Evolutionary conservation across 78 protist species (phyloP).

Genomic region (Cyanophora paradoxa): DNA sequence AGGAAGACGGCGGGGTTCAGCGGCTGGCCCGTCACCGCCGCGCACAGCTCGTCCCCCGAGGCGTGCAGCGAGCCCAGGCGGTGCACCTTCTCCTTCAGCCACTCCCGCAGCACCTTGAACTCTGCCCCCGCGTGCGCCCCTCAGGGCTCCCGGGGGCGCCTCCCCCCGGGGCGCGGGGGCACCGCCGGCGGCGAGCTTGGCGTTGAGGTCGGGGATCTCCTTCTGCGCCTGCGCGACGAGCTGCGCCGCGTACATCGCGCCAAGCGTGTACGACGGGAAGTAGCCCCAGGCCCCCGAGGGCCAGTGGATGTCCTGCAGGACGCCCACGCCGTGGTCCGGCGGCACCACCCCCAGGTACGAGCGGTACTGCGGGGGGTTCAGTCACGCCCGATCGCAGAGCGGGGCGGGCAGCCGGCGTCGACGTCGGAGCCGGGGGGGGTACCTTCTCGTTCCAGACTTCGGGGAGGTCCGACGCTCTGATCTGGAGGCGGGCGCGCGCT

Average conservation of each 20-base stretch:
- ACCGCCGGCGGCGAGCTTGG: neutral
- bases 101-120: conserved; percentile 3
- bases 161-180: no score
- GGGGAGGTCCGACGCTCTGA: neutral
- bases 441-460: neutral
- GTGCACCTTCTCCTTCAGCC: conserved; percentile 3
- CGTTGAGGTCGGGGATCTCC: conserved; percentile 3
- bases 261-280: conserved; percentile 32
- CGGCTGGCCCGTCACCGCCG: neutral
- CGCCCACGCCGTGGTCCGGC: conserved; percentile 3
- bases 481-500: no score
- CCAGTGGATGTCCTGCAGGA: conserved; percentile 41
- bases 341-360: conserved; percentile 13
- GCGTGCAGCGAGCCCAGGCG: neutral
- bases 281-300: conserved; percentile 21
- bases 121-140: neutral
- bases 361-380: no score
- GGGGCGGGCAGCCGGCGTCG: neutral
- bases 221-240: neutral
- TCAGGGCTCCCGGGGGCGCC: no score
- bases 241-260: conserved; percentile 20
- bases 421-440: neutral
- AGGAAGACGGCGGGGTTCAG: neutral
- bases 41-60: conserved; percentile 8
- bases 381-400: neutral